A percentile compares a stretch with the other conserved stretches of the same genome.
Evolutionary conservation across 2,329 filamentous ascomycete species (phyloP).

Genomic region (Neoascochyta sp.): DNA sequence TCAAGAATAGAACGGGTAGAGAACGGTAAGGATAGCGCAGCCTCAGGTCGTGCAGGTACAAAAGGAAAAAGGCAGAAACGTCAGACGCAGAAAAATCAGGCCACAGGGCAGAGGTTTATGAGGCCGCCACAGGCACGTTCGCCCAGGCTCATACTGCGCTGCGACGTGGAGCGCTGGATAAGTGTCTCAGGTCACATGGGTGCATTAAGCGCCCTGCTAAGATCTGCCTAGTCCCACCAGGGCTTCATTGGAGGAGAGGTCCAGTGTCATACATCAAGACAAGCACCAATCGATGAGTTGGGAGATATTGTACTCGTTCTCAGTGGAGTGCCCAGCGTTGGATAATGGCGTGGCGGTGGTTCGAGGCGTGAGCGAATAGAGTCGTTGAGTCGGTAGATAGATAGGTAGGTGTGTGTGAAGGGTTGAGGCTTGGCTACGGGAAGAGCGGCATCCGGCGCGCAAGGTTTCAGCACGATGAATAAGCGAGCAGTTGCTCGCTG

Average conservation of each 20-base stretch:
- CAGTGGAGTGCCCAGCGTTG: conserved; percentile 2
- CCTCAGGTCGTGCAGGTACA: too few relatives aligned
- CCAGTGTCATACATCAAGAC: neutral
- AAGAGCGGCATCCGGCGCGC: conserved; percentile 12
- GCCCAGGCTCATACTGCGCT: conserved; percentile 24
- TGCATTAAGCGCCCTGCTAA: conserved; percentile 22
- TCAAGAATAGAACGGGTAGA: too few relatives aligned
- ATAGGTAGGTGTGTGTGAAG: conserved; percentile 1
- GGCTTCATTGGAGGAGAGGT: neutral
- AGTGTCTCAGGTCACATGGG: conserved; percentile 24
- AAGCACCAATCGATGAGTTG: conserved; percentile 10
- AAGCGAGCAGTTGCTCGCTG: too few relatives aligned
- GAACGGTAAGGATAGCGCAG: too few relatives aligned
- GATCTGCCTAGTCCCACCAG: too few relatives aligned
- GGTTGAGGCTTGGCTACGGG: conserved; percentile 8
- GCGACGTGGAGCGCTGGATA: conserved; percentile 29
- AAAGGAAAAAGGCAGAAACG: conserved; percentile 18
- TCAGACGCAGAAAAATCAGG: conserved; percentile 24
- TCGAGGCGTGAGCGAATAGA: conserved; percentile 3
- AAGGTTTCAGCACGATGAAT: conserved; percentile 8
- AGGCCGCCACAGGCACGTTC: conserved; percentile 16
- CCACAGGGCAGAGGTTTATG: conserved; percentile 31
- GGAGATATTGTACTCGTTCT: conserved; percentile 1
- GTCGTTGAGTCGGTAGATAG: too few relatives aligned
- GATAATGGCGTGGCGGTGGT: conserved; percentile 5